These are phyloP conservation scores for Tricholoma furcatifolium DNA, from an alignment of 768 basidiomycete species.

Conservation along the genomic window DNA sequence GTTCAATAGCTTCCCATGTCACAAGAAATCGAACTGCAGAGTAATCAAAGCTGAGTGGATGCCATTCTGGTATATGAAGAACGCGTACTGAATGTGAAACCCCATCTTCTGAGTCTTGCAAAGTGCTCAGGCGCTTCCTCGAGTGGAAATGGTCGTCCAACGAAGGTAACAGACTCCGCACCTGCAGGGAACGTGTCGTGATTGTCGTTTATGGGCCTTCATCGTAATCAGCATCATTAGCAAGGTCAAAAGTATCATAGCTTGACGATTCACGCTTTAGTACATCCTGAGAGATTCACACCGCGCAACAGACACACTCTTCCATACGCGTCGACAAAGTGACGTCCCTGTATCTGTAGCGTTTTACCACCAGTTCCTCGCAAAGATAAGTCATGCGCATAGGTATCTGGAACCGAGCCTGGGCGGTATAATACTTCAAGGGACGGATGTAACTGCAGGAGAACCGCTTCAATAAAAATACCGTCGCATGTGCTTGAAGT, in stretches of 20 bases:
- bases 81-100: constrained; percentile 76
- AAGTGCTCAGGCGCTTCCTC: constrained; percentile 87
- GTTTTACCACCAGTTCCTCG: constrained; percentile 48
- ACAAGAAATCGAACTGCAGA: constrained; percentile 81
- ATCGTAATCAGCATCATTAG: constrained; percentile 8
- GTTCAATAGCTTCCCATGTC: constrained; percentile 97
- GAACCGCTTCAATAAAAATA: background rate
- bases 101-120: constrained; percentile 80
- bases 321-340: constrained; percentile 80
- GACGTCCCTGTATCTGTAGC: constrained; percentile 63
- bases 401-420: constrained; percentile 44
- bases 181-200: constrained; percentile 67
- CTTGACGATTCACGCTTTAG: constrained; percentile 65
- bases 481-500: background rate
- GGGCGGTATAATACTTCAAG: constrained; percentile 38
- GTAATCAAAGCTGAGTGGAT: background rate
- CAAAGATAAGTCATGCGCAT: constrained; percentile 74
- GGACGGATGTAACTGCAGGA: constrained; percentile 45
- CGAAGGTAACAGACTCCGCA: constrained; percentile 72
- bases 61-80: background rate
- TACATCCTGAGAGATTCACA: constrained; percentile 80
- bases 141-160: constrained; percentile 88
- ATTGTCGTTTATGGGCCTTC: constrained; percentile 68
- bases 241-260: constrained; percentile 2
- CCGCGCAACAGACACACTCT: constrained; percentile 82